Conservation (phyloP, 495 filamentous ascomycete genomes). For the Neurospora sublineolata region DNA sequence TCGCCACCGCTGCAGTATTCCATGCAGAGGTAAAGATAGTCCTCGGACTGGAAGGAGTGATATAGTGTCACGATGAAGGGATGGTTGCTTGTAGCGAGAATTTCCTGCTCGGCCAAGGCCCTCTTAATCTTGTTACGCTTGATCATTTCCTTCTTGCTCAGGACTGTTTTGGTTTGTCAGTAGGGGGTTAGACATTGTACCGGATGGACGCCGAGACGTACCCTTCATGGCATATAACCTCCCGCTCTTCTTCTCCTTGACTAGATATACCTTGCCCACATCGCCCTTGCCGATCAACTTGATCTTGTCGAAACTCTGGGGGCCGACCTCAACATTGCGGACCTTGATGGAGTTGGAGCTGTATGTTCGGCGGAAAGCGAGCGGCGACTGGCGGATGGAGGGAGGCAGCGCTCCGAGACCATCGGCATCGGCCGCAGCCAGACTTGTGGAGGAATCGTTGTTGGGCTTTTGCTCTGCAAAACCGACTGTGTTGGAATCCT, state of each 20-base stretch:
- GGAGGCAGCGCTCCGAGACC: slow-evolving; percentile 30
- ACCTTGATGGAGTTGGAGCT: slow-evolving; percentile 99
- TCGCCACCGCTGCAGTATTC: slow-evolving; percentile 98
- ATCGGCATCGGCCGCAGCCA: slow-evolving; percentile 17
- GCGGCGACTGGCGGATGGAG: slow-evolving; percentile 33
- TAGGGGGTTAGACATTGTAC: background rate
- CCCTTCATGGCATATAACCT: slow-evolving; percentile 98
- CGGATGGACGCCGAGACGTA: slow-evolving; percentile 23
- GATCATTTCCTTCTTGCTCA: slow-evolving; percentile 99
- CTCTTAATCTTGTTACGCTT: slow-evolving; percentile 99
- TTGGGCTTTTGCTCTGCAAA: slow-evolving; percentile 32
- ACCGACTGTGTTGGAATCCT: slow-evolving; percentile 44
- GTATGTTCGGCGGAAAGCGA: slow-evolving; percentile 86
- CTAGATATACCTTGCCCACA: slow-evolving; percentile 95
- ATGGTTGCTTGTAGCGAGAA: slow-evolving; percentile 94
- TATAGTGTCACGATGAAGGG: slow-evolving; percentile 98
- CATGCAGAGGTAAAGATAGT: slow-evolving; percentile 97
- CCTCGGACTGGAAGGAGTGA: slow-evolving; percentile 97
- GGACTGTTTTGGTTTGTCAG: slow-evolving; percentile 47
- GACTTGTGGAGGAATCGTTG: slow-evolving; percentile 4
- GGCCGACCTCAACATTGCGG: slow-evolving; percentile 89
- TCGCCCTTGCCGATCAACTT: slow-evolving; percentile 98
- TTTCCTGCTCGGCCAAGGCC: slow-evolving; percentile 94
- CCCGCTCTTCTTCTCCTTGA: slow-evolving; percentile 91
- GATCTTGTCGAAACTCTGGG: slow-evolving; percentile 96